Conservation (phyloP, 306 rosid genomes). For the Castanea crenata region DNA sequence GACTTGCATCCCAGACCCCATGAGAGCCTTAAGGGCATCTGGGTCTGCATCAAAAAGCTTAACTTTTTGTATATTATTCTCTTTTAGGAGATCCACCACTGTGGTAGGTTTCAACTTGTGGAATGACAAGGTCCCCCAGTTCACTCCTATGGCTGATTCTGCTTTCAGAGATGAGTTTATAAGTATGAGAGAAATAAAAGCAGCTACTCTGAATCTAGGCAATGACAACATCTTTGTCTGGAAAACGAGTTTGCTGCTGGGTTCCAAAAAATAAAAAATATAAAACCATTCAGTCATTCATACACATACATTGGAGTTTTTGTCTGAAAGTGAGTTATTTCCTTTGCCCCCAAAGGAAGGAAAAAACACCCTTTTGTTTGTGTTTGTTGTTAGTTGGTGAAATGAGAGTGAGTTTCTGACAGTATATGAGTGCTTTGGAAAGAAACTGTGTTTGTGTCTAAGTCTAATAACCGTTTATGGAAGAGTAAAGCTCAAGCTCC, state of each 20-base stretch:
- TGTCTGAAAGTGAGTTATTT: background rate
- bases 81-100: conserved; percentile 74
- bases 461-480: background rate
- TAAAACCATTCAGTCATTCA: background rate
- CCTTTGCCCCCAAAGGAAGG: background rate
- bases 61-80: conserved; percentile 65
- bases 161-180: conserved; percentile 36
- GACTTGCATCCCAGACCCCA: conserved; percentile 74
- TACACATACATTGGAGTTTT: background rate
- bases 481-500: background rate
- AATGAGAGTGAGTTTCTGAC: too few relatives aligned
- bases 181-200: conserved; percentile 17
- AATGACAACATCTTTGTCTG: conserved; percentile 35
- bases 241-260: conserved; percentile 4
- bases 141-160: conserved; percentile 74
- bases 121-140: conserved; percentile 85
- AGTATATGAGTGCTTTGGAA: background rate
- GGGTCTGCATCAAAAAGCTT: conserved; percentile 87
- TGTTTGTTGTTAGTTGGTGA: too few relatives aligned
- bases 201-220: conserved; percentile 27
- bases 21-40: conserved; percentile 49
- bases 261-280: background rate
- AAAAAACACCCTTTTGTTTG: background rate
- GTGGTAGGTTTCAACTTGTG: conserved; percentile 69
- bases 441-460: background rate